Conservation (phyloP, 768 basidiomycete species). For the Lactarius deliciosus region DNA sequence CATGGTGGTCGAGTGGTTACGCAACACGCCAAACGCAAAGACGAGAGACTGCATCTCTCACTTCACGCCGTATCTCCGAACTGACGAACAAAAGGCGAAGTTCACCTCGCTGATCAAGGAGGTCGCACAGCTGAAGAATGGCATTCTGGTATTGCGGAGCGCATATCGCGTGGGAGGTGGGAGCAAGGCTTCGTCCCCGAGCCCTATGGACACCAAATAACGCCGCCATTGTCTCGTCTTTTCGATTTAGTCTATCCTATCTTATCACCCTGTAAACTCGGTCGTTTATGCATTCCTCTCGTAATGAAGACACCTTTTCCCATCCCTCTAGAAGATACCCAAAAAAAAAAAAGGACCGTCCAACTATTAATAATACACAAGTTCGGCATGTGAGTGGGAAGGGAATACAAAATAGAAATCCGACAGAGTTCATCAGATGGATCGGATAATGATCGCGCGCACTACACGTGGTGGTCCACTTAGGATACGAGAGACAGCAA, state of each 20-base stretch:
- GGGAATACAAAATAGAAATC: conserved; percentile 22
- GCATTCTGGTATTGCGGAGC: conserved; percentile 51
- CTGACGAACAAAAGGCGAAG: conserved; percentile 64
- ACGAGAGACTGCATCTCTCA: conserved; percentile 80
- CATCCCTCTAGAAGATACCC: background rate
- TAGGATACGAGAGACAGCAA: conserved; percentile 1
- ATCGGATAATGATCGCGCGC: conserved; percentile 23
- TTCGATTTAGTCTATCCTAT: conserved; percentile 5
- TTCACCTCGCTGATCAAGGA: conserved; percentile 82
- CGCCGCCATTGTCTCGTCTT: background rate
- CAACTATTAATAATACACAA: conserved; percentile 26
- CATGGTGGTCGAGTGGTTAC: conserved; percentile 76
- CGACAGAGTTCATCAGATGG: conserved; percentile 15
- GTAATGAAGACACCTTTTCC: conserved; percentile 3
- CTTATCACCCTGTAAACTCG: conserved; percentile 15
- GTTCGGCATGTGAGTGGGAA: conserved; percentile 10
- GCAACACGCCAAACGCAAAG: conserved; percentile 62
- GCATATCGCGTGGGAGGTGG: conserved; percentile 25
- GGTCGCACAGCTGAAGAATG: conserved; percentile 69
- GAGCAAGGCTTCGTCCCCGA: conserved; percentile 23
- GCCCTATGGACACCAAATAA: conserved; percentile 23
- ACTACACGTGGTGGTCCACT: conserved; percentile 22
- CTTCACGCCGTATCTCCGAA: conserved; percentile 73
- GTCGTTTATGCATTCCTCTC: conserved; percentile 7
- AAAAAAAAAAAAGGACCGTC: conserved; percentile 9